Evolutionary conservation across 768 basidiomycete species (phyloP).

Genomic region (Crepidotus variabilis): DNA sequence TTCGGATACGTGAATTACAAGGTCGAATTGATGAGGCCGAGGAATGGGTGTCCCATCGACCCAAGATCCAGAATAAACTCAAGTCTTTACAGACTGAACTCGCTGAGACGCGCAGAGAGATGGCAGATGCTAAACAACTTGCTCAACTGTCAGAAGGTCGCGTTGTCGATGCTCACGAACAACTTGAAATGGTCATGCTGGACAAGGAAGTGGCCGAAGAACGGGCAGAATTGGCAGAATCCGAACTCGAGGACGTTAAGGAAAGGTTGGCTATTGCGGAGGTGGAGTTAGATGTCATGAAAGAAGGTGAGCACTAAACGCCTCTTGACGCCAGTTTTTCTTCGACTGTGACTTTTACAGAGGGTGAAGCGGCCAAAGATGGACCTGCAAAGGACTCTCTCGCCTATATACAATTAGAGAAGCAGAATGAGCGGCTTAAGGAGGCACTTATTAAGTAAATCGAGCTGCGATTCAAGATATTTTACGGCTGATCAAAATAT

Average conservation of each 20-base stretch:
- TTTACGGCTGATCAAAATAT: not conserved
- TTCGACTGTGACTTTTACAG: slow-evolving; percentile 12
- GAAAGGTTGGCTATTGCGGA: slow-evolving; percentile 78
- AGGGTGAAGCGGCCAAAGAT: slow-evolving; percentile 22
- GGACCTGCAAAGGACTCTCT: slow-evolving; percentile 51
- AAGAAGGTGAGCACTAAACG: slow-evolving; percentile 40
- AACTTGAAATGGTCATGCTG: slow-evolving; percentile 91
- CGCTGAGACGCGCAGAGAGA: slow-evolving; percentile 66
- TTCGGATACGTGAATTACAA: slow-evolving; percentile 82
- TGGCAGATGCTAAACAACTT: slow-evolving; percentile 76
- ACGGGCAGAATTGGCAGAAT: slow-evolving; percentile 74
- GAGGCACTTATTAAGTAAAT: slow-evolving; percentile 82
- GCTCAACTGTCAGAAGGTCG: slow-evolving; percentile 65
- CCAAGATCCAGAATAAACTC: slow-evolving; percentile 89
- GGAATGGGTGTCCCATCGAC: slow-evolving; percentile 76
- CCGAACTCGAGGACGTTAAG: slow-evolving; percentile 72
- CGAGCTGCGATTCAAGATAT: slow-evolving; percentile 11
- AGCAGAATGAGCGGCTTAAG: slow-evolving; percentile 93
- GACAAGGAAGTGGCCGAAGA: slow-evolving; percentile 98
- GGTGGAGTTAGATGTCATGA: slow-evolving; percentile 79
- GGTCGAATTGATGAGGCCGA: slow-evolving; percentile 81
- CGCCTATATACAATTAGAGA: slow-evolving; percentile 85
- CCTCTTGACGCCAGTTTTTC: slow-evolving; percentile 6
- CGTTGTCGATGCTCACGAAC: slow-evolving; percentile 78
- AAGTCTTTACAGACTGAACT: slow-evolving; percentile 78